Conservation (phyloP, 202 grass and related monocot genomes). For the Zizania palustris region DNA sequence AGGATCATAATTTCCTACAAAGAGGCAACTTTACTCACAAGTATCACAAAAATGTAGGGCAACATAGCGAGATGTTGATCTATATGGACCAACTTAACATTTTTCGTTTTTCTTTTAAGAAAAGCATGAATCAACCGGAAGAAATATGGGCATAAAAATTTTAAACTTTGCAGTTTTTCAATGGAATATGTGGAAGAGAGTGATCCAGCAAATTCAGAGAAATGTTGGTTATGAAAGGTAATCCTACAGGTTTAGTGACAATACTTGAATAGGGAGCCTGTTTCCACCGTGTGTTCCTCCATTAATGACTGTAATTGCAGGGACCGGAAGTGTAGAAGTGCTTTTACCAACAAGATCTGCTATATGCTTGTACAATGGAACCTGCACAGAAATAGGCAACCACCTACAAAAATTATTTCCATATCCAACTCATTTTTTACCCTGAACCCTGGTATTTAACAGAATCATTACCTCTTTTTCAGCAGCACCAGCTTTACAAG, state of each 20-base stretch:
- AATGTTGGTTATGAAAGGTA: conserved; percentile 26
- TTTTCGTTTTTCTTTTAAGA: neutral
- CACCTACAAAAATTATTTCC: neutral
- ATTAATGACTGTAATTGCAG: conserved; percentile 87
- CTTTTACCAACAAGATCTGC: conserved; percentile 92
- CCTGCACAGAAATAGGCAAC: conserved; percentile 50
- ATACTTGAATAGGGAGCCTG: conserved; percentile 77
- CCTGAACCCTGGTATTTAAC: neutral
- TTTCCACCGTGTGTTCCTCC: conserved; percentile 91
- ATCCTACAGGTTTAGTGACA: conserved; percentile 37
- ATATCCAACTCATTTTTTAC: conserved; percentile 1
- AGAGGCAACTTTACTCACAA: conserved; percentile 40
- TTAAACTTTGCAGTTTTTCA: conserved; percentile 5
- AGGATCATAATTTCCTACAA: conserved; percentile 98
- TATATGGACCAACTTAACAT: conserved; percentile 31
- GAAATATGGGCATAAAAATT: conserved; percentile 28
- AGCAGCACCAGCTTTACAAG: conserved; percentile 95
- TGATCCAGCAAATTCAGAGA: conserved; percentile 4
- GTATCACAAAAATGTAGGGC: conserved; percentile 7
- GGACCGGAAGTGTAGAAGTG: conserved; percentile 68
- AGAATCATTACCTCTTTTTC: conserved; percentile 76
- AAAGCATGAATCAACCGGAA: neutral
- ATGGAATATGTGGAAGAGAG: conserved; percentile 9
- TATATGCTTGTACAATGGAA: conserved; percentile 96
- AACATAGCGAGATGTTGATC: conserved; percentile 2